Evolutionary conservation across 2,329 filamentous ascomycete genomes (phyloP).

Genomic region (Pseudopithomyces chartarum): DNA sequence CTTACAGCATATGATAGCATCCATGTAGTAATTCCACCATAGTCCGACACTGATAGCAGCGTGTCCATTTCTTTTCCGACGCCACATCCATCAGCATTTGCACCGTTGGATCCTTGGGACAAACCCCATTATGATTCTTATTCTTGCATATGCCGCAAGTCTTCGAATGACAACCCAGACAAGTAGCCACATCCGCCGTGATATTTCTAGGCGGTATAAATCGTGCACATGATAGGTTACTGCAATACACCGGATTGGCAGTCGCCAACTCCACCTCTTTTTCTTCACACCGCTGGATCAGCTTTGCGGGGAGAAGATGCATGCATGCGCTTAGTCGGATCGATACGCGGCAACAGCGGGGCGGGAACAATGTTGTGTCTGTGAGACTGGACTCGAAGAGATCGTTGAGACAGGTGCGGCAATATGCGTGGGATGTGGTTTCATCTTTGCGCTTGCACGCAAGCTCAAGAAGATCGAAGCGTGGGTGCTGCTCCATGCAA

Average conservation of each 20-base stretch:
- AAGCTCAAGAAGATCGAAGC: conserved; percentile 18
- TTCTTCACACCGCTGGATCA: conserved; percentile 13
- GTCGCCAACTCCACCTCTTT: conserved; percentile 20
- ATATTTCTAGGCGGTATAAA: conserved; percentile 14
- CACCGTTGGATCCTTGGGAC: conserved; percentile 15
- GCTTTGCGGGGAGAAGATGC: conserved; percentile 4
- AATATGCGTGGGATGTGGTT: conserved; percentile 21
- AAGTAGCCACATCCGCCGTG: conserved; percentile 12
- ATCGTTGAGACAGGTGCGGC: conserved; percentile 21
- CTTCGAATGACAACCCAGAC: conserved; percentile 6
- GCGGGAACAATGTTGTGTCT: conserved; percentile 28
- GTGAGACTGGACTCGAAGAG: conserved; percentile 20
- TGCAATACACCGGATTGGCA: conserved; percentile 19
- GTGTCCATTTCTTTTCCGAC: conserved; percentile 12
- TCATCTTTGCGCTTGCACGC: conserved; percentile 16
- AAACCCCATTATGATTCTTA: conserved; percentile 14
- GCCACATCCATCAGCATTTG: conserved; percentile 15
- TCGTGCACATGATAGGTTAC: conserved; percentile 12
- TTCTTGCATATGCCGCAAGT: conserved; percentile 19
- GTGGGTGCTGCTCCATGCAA: conserved; percentile 15
- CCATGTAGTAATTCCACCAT: conserved; percentile 17
- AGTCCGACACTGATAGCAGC: conserved; percentile 15
- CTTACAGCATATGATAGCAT: conserved; percentile 23
- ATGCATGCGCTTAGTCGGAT: conserved; percentile 16
- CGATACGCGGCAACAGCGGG: conserved; percentile 21